These are phyloP conservation scores for Mitragyna speciosa DNA, from an alignment of 257 asterid species.

Conservation along the genomic window DNA sequence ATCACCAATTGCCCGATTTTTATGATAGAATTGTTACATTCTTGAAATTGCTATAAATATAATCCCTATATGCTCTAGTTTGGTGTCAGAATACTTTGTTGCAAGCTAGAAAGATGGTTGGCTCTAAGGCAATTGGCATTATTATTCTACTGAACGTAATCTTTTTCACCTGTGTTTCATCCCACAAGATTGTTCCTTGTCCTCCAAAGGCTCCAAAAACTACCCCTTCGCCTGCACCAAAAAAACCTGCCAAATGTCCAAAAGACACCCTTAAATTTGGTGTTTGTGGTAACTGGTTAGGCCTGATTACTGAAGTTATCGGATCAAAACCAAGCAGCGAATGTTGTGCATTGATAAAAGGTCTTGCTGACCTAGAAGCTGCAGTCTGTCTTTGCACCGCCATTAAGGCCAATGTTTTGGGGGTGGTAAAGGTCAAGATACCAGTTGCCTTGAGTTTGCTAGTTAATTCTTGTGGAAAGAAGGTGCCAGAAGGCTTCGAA, in stretches of 20 bases:
- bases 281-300: slow-evolving; percentile 86
- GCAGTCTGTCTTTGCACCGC: slow-evolving; percentile 86
- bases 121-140: slow-evolving; percentile 25
- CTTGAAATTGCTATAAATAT: not conserved
- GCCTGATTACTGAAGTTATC: slow-evolving; percentile 69
- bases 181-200: slow-evolving; percentile 43
- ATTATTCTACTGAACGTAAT: slow-evolving; percentile 42
- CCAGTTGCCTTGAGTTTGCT: slow-evolving; percentile 66
- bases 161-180: slow-evolving; percentile 48
- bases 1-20: slow-evolving; percentile 8
- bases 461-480: slow-evolving; percentile 79
- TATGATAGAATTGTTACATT: slow-evolving; percentile 2
- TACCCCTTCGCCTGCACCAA: slow-evolving; percentile 31
- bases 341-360: slow-evolving; percentile 63
- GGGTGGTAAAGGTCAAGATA: slow-evolving; percentile 41
- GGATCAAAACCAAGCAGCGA: slow-evolving; percentile 61
- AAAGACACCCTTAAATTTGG: slow-evolving; percentile 79
- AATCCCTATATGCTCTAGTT: not conserved
- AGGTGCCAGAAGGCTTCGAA: slow-evolving; percentile 65
- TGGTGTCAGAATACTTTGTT: not conserved
- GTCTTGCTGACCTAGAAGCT: slow-evolving; percentile 80
- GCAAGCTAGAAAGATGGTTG: slow-evolving; percentile 36
- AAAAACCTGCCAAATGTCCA: slow-evolving; percentile 55
- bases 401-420: slow-evolving; percentile 70
- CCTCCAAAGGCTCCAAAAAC: slow-evolving; percentile 44